Conservation (phyloP, 805 yeast species). For the Candida xiaguanensis region DNA sequence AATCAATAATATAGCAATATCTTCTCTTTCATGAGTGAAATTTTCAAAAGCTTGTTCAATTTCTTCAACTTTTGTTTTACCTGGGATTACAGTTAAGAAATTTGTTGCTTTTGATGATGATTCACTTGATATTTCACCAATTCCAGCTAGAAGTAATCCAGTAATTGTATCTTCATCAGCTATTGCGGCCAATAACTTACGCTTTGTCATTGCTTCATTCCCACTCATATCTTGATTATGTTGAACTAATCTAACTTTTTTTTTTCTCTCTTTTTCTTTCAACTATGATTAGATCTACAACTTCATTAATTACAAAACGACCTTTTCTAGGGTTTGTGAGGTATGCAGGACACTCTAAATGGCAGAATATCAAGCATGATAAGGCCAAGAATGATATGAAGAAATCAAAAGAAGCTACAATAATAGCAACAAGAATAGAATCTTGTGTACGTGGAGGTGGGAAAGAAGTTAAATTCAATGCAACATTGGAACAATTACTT, state of each 20-base stretch:
- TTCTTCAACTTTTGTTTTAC: slow-evolving; percentile 73
- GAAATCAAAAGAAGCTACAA: slow-evolving; percentile 64
- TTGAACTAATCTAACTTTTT: slow-evolving; percentile 1
- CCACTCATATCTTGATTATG: slow-evolving; percentile 15
- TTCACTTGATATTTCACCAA: slow-evolving; percentile 75
- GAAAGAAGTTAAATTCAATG: slow-evolving; percentile 47
- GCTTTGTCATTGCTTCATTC: slow-evolving; percentile 52
- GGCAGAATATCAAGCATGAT: slow-evolving; percentile 93
- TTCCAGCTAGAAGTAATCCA: slow-evolving; percentile 91
- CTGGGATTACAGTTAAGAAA: slow-evolving; percentile 73
- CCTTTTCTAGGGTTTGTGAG: slow-evolving; percentile 3
- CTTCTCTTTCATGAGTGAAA: slow-evolving; percentile 72
- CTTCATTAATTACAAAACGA: not conserved
- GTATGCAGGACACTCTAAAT: slow-evolving; percentile 85
- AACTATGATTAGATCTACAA: slow-evolving; percentile 1
- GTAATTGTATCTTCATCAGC: slow-evolving; percentile 98
- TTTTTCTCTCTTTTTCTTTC: not conserved
- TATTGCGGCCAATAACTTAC: slow-evolving; percentile 85
- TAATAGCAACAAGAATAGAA: slow-evolving; percentile 69
- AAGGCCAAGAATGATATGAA: slow-evolving; percentile 89
- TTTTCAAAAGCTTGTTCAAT: slow-evolving; percentile 70
- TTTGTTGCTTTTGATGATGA: slow-evolving; percentile 67
- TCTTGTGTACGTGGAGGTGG: slow-evolving; percentile 73
- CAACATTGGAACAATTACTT: slow-evolving; percentile 66
- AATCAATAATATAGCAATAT: slow-evolving; percentile 87